Conservation (phyloP, 495 filamentous ascomycete genomes). For the Rhypophila decipiens region DNA sequence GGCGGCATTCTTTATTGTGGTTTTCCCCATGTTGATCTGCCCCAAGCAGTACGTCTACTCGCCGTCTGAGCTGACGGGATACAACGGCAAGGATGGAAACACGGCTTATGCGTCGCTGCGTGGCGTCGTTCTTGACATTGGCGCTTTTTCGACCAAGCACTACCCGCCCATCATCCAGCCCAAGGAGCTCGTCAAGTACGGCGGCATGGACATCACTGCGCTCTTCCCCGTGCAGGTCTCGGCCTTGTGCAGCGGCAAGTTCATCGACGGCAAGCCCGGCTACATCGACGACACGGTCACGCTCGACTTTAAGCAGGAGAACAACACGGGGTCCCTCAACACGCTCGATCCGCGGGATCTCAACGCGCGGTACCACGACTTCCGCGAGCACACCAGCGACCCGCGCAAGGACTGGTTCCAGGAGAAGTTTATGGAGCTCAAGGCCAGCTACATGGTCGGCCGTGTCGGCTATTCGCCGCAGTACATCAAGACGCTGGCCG, state of each 20-base stretch:
- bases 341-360: conserved; percentile 60
- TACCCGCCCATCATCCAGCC: conserved; percentile 65
- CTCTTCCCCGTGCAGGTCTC: conserved; percentile 95
- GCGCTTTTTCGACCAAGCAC: conserved; percentile 64
- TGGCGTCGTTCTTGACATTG: conserved; percentile 83
- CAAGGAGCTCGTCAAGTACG: conserved; percentile 67
- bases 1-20: conserved; percentile 81
- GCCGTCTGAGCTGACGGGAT: conserved; percentile 62
- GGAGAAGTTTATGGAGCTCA: conserved; percentile 73
- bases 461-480: conserved; percentile 77
- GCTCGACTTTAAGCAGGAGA: conserved; percentile 73
- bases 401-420: conserved; percentile 84
- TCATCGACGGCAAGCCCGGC: too few relatives aligned
- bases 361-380: conserved; percentile 86
- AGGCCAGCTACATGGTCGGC: conserved; percentile 76
- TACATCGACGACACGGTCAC: conserved; percentile 60
- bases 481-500: conserved; percentile 66
- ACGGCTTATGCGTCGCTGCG: conserved; percentile 72
- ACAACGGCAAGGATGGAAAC: conserved; percentile 63
- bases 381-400: conserved; percentile 74
- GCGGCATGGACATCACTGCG: conserved; percentile 74
- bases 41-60: conserved; percentile 86
- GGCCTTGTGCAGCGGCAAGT: conserved; percentile 81
- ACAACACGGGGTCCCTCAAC: conserved; percentile 59
- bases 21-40: conserved; percentile 83